Percentiles rank a stretch among this genome's conserved stretches.
These are phyloP conservation scores for Chrysosphaeria jannelii DNA, from an alignment of 2,329 filamentous ascomycete genomes.

Conservation along the genomic window DNA sequence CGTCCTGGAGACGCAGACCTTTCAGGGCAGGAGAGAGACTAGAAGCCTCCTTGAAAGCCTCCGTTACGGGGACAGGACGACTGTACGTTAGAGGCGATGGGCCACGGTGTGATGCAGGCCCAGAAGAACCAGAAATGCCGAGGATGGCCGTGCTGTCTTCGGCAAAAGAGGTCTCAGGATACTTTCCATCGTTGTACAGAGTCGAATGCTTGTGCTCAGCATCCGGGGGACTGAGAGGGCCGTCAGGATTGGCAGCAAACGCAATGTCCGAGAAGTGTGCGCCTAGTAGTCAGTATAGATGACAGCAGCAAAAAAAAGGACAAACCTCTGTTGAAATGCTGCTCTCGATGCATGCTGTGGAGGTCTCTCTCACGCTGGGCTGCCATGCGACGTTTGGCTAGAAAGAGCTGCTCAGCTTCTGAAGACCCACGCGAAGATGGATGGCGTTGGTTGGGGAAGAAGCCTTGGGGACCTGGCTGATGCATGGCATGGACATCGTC, in stretches of 20 bases:
- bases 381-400: constrained; percentile 97
- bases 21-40: no score
- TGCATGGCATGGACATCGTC: constrained; percentile 38
- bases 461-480: constrained; percentile 66
- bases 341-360: constrained; percentile 98
- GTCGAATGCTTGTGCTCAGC: constrained; percentile 89
- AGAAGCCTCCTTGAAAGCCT: no score
- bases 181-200: constrained; percentile 52
- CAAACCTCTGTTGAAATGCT: constrained; percentile 99
- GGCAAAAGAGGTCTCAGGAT: constrained; percentile 41
- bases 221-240: constrained; percentile 50
- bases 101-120: constrained; percentile 33
- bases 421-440: constrained; percentile 53
- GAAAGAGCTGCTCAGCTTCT: constrained; percentile 95
- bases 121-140: constrained; percentile 29
- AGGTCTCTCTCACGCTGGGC: constrained; percentile 97
- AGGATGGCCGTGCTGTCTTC: constrained; percentile 32
- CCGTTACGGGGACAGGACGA: constrained; percentile 45
- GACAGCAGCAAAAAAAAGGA: constrained; percentile 9
- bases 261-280: constrained; percentile 16
- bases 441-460: constrained; percentile 81
- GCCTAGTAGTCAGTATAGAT: constrained; percentile 8
- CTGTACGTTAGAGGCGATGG: constrained; percentile 35
- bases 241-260: constrained; percentile 42
- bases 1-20: no score